phyloP scores from a whole-genome alignment of 352 stramenopile genomes.

The Globisporangium irregulare region DNA sequence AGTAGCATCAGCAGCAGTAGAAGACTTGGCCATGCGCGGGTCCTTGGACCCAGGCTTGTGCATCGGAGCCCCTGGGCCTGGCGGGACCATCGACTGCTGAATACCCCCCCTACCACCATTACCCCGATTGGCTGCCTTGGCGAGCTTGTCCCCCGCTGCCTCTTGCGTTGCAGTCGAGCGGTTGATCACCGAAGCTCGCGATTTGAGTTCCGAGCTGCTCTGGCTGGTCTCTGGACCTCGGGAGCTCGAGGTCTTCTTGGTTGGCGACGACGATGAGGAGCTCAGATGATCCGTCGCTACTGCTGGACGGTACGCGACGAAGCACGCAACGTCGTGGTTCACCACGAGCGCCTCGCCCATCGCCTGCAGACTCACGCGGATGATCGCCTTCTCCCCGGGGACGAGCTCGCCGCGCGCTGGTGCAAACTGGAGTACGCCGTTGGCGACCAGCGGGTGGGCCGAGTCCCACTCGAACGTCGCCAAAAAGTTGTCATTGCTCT shows the following conservation, averaged over 20 bases:
- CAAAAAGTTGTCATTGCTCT: background rate
- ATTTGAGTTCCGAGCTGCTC: constrained; percentile 6
- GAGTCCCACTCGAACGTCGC: constrained; percentile 56
- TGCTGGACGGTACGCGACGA: constrained; percentile 28
- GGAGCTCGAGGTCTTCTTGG: constrained; percentile 1
- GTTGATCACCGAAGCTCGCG: constrained; percentile 49
- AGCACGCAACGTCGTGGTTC: constrained; percentile 67
- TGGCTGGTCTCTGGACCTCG: background rate
- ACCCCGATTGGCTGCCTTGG: background rate
- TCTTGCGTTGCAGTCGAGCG: constrained; percentile 62
- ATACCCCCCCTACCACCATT: background rate
- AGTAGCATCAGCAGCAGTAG: background rate
- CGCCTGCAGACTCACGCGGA: constrained; percentile 49
- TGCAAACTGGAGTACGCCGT: constrained; percentile 43
- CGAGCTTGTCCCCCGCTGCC: constrained; percentile 32
- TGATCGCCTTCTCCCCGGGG: constrained; percentile 43
- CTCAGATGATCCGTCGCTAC: constrained; percentile 1
- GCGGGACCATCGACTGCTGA: background rate
- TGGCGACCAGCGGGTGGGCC: constrained; percentile 48
- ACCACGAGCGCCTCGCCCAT: constrained; percentile 47
- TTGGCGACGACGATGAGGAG: background rate
- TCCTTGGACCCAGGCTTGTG: constrained; percentile 9
- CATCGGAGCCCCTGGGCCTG: constrained; percentile 1
- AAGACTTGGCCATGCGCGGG: background rate
- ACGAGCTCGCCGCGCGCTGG: constrained; percentile 47